Evolutionary conservation across 768 basidiomycete genomes (phyloP), one percentile per base, ranked within the genome.

Genomic region (Tubosaeta sp.): DNA sequence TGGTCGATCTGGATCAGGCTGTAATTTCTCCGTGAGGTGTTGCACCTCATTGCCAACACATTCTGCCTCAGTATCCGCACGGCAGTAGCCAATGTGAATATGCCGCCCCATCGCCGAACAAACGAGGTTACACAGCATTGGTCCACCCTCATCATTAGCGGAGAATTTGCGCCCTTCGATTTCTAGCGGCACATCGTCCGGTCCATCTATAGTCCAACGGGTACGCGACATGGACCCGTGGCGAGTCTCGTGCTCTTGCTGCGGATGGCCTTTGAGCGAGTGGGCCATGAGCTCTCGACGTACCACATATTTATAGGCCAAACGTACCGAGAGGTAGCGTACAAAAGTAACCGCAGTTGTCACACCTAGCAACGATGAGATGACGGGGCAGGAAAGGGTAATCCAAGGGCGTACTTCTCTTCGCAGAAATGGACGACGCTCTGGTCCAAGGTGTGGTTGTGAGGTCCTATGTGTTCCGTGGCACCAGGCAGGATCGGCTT

Each of bases 151-250:
- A 22, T 22, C 22, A 22, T 22, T 22, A 22, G 22, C 22, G 22
- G 22, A 22, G 22, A 22, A 22, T 3, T 22, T 22, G 22, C 22
- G 22, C 22, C 22, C 22, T 22, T 22, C 22, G 22, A 22, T 22
- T 22, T 22, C 22, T 22, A 22, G 22, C 22, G 22, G 22, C 22
- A 22, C 22, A 22, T 22, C 22, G 22, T 22, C 22, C 22, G 22
- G 22, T 3, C 22, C 22, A 22, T 22, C 22, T 22, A 22, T 22
- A 22, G 76, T 70, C 84, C 84, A 85, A 38, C 72, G 71, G 0
- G 80, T 78, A 51, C 68, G 73, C 0, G 80, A 77, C 82, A 84
- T 84, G 2, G 81, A 83, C 6, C 83, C 84, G 51, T 85, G 83
- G 13, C 72, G 73, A 0, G 83, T 85, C 43, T 83, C 82, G 35